Evolutionary conservation across 441 rosid species (phyloP).

Genomic region (Jatropha podagrica): DNA sequence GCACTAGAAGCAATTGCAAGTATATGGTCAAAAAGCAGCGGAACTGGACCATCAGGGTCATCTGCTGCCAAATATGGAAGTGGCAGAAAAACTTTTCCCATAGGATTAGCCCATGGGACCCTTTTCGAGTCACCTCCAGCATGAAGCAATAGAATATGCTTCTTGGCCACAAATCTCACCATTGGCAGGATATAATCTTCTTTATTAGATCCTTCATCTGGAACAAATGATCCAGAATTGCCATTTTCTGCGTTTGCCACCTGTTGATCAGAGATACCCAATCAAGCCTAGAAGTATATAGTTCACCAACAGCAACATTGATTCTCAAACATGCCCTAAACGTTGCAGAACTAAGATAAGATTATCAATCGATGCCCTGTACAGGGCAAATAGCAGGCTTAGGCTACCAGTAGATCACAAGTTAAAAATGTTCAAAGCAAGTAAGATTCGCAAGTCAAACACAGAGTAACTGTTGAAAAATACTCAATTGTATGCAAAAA

Average conservation of each 20-base stretch:
- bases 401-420: neutral
- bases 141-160: slow-evolving; percentile 88
- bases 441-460: neutral
- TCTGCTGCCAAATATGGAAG: slow-evolving; percentile 92
- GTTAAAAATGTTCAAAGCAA: slow-evolving; percentile 3
- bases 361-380: neutral
- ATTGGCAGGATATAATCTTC: slow-evolving; percentile 30
- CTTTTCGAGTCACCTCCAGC: slow-evolving; percentile 99
- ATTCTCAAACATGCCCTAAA: slow-evolving; percentile 1
- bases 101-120: slow-evolving; percentile 98
- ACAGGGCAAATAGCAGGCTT: neutral
- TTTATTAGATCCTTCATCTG: slow-evolving; percentile 17
- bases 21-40: slow-evolving; percentile 92
- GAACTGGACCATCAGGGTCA: slow-evolving; percentile 96
- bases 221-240: slow-evolving; percentile 29
- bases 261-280: slow-evolving; percentile 38
- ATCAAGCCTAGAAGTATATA: slow-evolving; percentile 27
- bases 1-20: slow-evolving; percentile 95
- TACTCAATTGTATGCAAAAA: neutral
- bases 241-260: slow-evolving; percentile 38
- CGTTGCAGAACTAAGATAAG: slow-evolving; percentile 3
- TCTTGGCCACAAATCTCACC: slow-evolving; percentile 53
- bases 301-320: slow-evolving; percentile 1
- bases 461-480: neutral
- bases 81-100: slow-evolving; percentile 95